Evolutionary conservation across 768 basidiomycete species (phyloP), one percentile per base, ranked within the genome.

Genomic region (Sarcomyxa edulis): DNA sequence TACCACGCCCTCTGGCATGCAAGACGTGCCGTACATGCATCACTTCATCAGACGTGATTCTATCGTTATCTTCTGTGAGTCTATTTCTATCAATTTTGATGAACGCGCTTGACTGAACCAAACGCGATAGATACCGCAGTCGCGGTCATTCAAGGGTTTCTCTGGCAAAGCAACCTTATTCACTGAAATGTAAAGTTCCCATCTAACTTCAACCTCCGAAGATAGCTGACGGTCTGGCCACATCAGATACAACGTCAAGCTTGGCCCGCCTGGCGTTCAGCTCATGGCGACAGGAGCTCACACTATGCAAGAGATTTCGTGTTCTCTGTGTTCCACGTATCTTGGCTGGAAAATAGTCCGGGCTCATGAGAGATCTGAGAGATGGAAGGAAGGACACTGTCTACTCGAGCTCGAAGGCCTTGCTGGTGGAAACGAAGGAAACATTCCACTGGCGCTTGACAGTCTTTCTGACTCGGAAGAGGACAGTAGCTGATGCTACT

Each of bases 261-360:
- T 71, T 6, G 61, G 64, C 10, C 58, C 59, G 18, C 68, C 76
- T 7, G 64, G 64, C 22, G 68, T 77, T 18, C 72, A 74, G 40
- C 65, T 82, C 20, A 79, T 82, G 78, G 65, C 62, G 28, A 76
- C 78, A 7, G 78, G 80, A 19, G 78, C 76, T 14, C 76, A 81
- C 48, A 76, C 74, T 10, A 72, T 78, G 63, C 69, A 74, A 51
- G 73, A 78, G 53, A 65, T 75, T 20, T 59, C 60, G 12, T 81
- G 78, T 53, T 54, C 62, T 5, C 59, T 57, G 5, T 79, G 78
- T 49, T 60, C 64, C 22, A 45, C 62, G 7, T 76, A 74, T 50
- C 60, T 81, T n/a, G 80, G 80, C 9, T 82, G 75, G 75, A 74
- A 75, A 53, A 78, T 82, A 34, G 56, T 76, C 5, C 69, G 70